Conservation (phyloP, 1,139 yeast species). For the Scheffersomyces quercinus region DNA sequence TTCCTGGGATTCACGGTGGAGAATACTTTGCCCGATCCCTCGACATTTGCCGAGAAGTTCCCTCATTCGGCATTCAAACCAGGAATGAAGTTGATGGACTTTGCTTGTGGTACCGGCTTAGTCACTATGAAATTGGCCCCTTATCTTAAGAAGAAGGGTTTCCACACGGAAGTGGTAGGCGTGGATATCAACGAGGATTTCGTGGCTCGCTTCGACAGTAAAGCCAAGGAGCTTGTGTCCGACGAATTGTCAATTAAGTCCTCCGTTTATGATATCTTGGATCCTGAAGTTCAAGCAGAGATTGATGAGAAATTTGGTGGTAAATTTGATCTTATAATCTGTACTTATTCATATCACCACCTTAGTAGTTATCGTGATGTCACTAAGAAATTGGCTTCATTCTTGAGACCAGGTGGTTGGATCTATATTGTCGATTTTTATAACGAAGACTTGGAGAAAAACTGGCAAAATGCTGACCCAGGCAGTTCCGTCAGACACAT, state of each 20-base stretch:
- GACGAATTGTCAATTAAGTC: conserved; percentile 14
- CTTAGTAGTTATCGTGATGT: conserved; percentile 31
- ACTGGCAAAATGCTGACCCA: not conserved
- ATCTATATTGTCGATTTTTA: conserved; percentile 39
- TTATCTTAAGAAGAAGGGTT: conserved; percentile 17
- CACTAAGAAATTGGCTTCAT: conserved; percentile 31
- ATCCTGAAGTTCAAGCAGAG: conserved; percentile 16
- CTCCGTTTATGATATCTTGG: conserved; percentile 31
- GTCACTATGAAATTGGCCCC: conserved; percentile 32
- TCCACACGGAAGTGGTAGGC: conserved; percentile 26
- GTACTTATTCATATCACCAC: conserved; percentile 45
- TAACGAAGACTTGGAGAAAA: conserved; percentile 29
- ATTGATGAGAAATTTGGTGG: conserved; percentile 17
- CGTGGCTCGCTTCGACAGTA: conserved; percentile 23
- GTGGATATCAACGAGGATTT: conserved; percentile 37
- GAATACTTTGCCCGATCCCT: conserved; percentile 13
- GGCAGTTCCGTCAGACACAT: conserved; percentile 31
- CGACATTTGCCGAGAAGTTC: conserved; percentile 8
- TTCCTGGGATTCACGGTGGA: conserved; percentile 14
- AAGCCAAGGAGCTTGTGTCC: conserved; percentile 10
- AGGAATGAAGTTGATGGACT: conserved; percentile 35
- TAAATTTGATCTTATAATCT: conserved; percentile 33
- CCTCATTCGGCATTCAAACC: conserved; percentile 23
- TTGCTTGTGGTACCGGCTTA: conserved; percentile 49
- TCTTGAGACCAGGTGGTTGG: conserved; percentile 36